phyloP scores from a whole-genome alignment of 176 grass and related monocot genomes.

The Pontederia crassipes region DNA sequence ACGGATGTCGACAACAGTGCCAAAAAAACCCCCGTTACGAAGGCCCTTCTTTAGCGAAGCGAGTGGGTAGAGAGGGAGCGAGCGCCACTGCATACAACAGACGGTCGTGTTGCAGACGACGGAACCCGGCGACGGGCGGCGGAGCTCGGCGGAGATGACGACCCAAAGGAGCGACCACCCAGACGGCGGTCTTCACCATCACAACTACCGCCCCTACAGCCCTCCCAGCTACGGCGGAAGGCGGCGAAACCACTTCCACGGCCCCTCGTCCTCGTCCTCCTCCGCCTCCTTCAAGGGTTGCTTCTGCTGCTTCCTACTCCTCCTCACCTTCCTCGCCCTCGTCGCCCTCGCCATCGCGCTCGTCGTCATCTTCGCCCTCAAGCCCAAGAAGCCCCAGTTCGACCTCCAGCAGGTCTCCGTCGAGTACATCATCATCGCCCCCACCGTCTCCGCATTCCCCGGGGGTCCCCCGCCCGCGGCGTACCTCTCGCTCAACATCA shows the following conservation, averaged over 20 bases:
- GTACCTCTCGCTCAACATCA: conserved; percentile 19
- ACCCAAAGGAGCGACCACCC: background rate
- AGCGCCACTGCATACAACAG: too few species aligned
- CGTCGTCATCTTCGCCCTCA: conserved; percentile 17
- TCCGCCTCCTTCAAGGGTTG: conserved; percentile 18
- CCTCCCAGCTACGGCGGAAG: conserved; percentile 26
- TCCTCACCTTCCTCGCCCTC: conserved; percentile 20
- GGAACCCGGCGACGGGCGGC: background rate
- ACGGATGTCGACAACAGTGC: too few species aligned
- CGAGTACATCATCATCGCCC: conserved; percentile 16
- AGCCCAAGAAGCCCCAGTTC: conserved; percentile 23
- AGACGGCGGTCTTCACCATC: background rate
- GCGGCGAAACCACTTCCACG: background rate
- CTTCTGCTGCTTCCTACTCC: conserved; percentile 21
- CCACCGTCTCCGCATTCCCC: conserved; percentile 18
- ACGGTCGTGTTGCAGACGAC: too few species aligned
- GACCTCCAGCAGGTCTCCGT: conserved; percentile 19
- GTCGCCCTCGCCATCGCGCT: conserved; percentile 2
- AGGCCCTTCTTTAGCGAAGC: too few species aligned
- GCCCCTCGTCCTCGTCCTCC: background rate
- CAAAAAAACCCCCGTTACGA: too few species aligned
- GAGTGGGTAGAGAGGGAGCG: too few species aligned
- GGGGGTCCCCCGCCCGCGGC: background rate
- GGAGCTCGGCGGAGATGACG: conserved; percentile 1
- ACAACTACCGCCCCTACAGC: conserved; percentile 21